Base-by-base conservation (phyloP, 768 basidiomycete species). In the Nidularia pulvinata region DNA sequence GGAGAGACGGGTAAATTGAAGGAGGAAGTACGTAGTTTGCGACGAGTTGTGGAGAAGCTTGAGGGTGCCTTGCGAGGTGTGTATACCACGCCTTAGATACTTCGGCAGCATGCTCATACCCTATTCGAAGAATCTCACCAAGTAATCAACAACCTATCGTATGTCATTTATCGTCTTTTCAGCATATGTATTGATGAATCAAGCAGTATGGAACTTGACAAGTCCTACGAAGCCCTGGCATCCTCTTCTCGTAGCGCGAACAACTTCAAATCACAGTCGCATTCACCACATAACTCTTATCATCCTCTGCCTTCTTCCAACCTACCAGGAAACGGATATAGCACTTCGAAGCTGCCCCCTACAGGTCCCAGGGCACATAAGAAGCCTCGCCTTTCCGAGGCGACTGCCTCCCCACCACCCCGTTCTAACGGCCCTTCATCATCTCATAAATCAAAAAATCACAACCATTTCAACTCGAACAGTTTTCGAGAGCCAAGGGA, bases 301-400 rank as follows among this genome's bases (percentile, higher is more conserved):
- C 72, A 78, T 54, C 59, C 68, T 9, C 46, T 59, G 48, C 56
- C 68, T 14, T 57, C 60, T n/a, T 56, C 67, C 6, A 59, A 58
- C 22, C 60, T 57, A 16, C 43, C 60, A 30, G 65, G 68, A 19
- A 69, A 68, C 51, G 65, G 67, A 9, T 59, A 61, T 48, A 50
- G 70, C 52, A 69, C 71, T 49, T 71, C 71, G 11, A 89, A 85
- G 65, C 76, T 72, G 3, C 86, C 82, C 6, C 91, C 91, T 0
- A 93, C 90, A 0, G 91, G 85, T 9, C 91, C 91, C 2, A 82
- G 91, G 51, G 87, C 88, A 25, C 77, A 89, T 68, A 93, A 93
- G 76, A 89, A 88, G 62, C 85, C 83, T 13, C 85, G 91, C 9
- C 70, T 91, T 5, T 85, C 88, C 10, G 88, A 89, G 14, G 36